Percentiles rank a stretch among this genome's conserved stretches.
Conservation (phyloP, 139 green algal species). For the Desmodesmus armatus region DNA sequence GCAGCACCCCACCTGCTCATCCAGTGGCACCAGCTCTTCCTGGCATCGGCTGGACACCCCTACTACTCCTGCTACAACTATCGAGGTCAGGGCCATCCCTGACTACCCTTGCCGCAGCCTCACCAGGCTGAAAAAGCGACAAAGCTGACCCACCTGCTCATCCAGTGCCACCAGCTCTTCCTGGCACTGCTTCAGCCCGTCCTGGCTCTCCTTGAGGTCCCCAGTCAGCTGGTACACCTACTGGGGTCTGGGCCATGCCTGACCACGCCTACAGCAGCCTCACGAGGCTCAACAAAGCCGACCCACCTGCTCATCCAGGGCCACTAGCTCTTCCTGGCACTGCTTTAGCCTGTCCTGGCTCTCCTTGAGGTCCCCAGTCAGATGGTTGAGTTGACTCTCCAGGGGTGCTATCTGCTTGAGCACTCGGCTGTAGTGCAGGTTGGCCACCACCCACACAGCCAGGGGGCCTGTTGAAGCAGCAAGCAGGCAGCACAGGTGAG, state of each 20-base stretch:
- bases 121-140: too few relatives aligned
- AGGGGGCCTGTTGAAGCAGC: constrained; percentile 64
- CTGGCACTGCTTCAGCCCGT: constrained; percentile 68
- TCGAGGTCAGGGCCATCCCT: too few relatives aligned
- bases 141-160: too few relatives aligned
- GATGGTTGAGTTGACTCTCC: constrained; percentile 66
- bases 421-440: constrained; percentile 65
- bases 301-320: constrained; percentile 68
- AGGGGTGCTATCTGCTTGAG: constrained; percentile 71
- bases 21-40: too few relatives aligned
- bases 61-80: too few relatives aligned
- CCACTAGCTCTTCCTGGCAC: constrained; percentile 79
- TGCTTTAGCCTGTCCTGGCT: constrained; percentile 67
- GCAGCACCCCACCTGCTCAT: too few relatives aligned
- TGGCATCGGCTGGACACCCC: too few relatives aligned
- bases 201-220: too few relatives aligned
- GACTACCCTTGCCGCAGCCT: background rate
- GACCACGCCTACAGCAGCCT: background rate
- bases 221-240: too few relatives aligned
- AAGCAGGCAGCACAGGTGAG: background rate
- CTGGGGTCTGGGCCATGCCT: too few relatives aligned
- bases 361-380: constrained; percentile 64
- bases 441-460: constrained; percentile 83
- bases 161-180: too few relatives aligned
- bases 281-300: too few relatives aligned